phyloP scores from a whole-genome alignment of 805 yeast genomes.

The Candida boleticola region DNA sequence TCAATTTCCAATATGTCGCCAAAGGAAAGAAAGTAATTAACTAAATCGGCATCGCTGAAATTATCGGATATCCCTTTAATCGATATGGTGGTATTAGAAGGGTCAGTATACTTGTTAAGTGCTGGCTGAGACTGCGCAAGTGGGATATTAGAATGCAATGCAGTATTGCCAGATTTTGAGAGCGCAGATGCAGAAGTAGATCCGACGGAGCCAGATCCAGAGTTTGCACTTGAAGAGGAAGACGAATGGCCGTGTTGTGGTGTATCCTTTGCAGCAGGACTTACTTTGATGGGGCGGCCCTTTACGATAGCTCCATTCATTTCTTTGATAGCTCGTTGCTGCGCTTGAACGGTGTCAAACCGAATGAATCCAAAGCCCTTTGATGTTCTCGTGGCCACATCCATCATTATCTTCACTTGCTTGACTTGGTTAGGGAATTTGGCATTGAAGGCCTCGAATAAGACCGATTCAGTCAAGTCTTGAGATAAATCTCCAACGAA shows the following conservation, averaged over 20 bases:
- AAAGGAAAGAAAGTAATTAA: slow-evolving; percentile 58
- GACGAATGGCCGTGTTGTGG: background rate
- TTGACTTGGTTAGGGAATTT: slow-evolving; percentile 67
- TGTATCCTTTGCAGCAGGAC: slow-evolving; percentile 39
- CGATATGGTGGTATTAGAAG: slow-evolving; percentile 73
- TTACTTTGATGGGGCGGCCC: slow-evolving; percentile 76
- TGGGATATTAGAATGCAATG: slow-evolving; percentile 12
- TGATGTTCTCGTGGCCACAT: slow-evolving; percentile 64
- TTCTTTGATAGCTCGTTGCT: slow-evolving; percentile 68
- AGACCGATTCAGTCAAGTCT: slow-evolving; percentile 64
- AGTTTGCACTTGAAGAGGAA: background rate
- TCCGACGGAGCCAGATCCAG: background rate
- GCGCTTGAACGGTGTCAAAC: slow-evolving; percentile 62
- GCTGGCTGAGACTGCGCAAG: slow-evolving; percentile 50
- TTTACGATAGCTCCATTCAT: slow-evolving; percentile 79
- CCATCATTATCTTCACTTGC: slow-evolving; percentile 76
- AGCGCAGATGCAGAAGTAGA: background rate
- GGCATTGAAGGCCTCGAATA: slow-evolving; percentile 64
- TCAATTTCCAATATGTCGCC: slow-evolving; percentile 45
- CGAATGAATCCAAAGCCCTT: slow-evolving; percentile 92
- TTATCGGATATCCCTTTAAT: slow-evolving; percentile 63
- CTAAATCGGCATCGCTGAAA: slow-evolving; percentile 61
- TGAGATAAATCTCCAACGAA: slow-evolving; percentile 85
- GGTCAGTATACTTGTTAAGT: slow-evolving; percentile 69
- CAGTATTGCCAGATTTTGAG: slow-evolving; percentile 1